A percentile compares a stretch with the other conserved stretches of the same genome.
These are phyloP conservation scores for Tinospora cordifolia DNA, from an alignment of 164 flowering plant species.

Conservation along the genomic window DNA sequence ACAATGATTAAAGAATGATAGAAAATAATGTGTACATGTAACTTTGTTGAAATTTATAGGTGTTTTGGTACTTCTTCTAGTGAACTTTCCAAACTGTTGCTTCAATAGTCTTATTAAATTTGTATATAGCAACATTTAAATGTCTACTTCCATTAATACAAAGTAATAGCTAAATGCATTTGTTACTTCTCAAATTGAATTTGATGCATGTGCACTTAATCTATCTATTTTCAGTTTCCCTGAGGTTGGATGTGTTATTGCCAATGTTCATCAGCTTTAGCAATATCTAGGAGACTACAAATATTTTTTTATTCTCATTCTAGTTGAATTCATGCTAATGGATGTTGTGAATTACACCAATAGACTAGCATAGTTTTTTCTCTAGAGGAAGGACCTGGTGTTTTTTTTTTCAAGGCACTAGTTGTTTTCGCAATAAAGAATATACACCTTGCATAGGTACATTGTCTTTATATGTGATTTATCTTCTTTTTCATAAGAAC, in stretches of 20 bases:
- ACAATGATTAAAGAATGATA: too few relatives aligned
- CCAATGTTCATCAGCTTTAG: not conserved
- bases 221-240: not conserved
- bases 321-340: slow-evolving; percentile 1
- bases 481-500: not conserved
- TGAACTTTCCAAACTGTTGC: not conserved
- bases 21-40: too few relatives aligned
- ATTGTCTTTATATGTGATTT: slow-evolving; percentile 1
- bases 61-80: too few relatives aligned
- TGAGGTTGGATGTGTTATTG: too few relatives aligned
- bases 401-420: slow-evolving; percentile 86
- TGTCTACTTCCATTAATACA: not conserved
- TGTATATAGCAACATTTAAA: not conserved
- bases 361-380: slow-evolving; percentile 96
- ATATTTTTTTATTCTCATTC: not conserved
- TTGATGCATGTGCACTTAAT: not conserved
- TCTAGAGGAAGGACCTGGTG: slow-evolving; percentile 87
- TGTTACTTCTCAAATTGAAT: not conserved
- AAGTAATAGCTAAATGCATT: not conserved
- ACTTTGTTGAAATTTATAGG: too few relatives aligned
- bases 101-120: not conserved
- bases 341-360: slow-evolving; percentile 9
- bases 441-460: slow-evolving; percentile 81
- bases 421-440: slow-evolving; percentile 77
- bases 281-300: not conserved